Conservation (phyloP, 2,329 filamentous ascomycete species). For the Fonsecaea monophora region DNA sequence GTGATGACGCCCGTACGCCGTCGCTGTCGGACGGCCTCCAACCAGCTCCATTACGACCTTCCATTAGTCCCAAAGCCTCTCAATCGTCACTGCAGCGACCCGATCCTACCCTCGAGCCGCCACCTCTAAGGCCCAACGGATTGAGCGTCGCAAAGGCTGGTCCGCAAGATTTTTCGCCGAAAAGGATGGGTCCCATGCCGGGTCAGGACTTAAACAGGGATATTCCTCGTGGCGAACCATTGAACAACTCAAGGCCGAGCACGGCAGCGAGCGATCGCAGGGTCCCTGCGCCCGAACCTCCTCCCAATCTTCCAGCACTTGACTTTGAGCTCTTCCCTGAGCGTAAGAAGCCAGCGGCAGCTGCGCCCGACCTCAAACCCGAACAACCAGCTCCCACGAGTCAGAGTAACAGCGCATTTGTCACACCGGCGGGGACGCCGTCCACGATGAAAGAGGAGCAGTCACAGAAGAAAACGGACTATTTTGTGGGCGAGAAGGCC, state of each 20-base stretch:
- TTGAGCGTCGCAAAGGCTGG: slow-evolving; percentile 15
- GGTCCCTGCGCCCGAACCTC: slow-evolving; percentile 17
- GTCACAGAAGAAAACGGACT: slow-evolving; percentile 21
- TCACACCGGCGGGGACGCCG: slow-evolving; percentile 48
- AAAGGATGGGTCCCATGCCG: slow-evolving; percentile 24
- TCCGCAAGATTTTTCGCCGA: slow-evolving; percentile 16
- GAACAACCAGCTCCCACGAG: slow-evolving; percentile 43
- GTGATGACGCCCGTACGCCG: slow-evolving; percentile 28
- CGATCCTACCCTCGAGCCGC: slow-evolving; percentile 26
- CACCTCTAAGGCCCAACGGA: slow-evolving; percentile 29
- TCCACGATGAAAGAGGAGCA: slow-evolving; percentile 44
- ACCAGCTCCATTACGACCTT: slow-evolving; percentile 27
- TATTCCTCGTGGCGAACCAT: slow-evolving; percentile 13
- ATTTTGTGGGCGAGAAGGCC: slow-evolving; percentile 24
- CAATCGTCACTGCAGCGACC: slow-evolving; percentile 29
- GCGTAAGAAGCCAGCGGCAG: slow-evolving; percentile 21
- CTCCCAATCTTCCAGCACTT: slow-evolving; percentile 25
- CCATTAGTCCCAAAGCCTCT: slow-evolving; percentile 33
- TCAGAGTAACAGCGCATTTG: slow-evolving; percentile 44
- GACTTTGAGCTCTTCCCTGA: slow-evolving; percentile 29
- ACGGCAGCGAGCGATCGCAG: slow-evolving; percentile 29
- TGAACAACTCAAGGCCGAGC: slow-evolving; percentile 28
- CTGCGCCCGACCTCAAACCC: slow-evolving; percentile 38
- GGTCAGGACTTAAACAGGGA: slow-evolving; percentile 27
- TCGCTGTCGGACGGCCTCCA: slow-evolving; percentile 29